A percentile compares a stretch with the other conserved stretches of the same genome.
Conservation (phyloP, 2,329 filamentous ascomycete genomes). For the Cercospora citrullina region DNA sequence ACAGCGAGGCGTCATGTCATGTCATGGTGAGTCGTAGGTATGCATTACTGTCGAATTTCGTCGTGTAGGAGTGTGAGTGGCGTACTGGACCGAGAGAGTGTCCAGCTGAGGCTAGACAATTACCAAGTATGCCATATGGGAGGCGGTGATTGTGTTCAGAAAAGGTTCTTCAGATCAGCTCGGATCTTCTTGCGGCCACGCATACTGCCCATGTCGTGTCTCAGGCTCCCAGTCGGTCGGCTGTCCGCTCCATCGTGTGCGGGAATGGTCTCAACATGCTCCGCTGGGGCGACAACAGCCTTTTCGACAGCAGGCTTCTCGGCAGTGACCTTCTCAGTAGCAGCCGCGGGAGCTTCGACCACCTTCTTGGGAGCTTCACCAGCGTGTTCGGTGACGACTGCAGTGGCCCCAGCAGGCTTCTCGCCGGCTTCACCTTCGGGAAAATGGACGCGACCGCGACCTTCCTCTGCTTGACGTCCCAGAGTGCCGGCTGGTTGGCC, state of each 20-base stretch:
- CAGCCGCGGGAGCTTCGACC: neutral
- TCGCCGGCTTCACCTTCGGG: constrained; percentile 13
- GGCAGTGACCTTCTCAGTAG: constrained; percentile 6
- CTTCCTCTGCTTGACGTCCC: constrained; percentile 32
- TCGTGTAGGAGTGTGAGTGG: neutral
- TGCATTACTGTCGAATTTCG: neutral
- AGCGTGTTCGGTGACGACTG: neutral
- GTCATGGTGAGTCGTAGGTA: constrained; percentile 5
- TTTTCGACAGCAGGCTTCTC: constrained; percentile 8
- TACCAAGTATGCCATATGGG: neutral
- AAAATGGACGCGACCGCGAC: constrained; percentile 30
- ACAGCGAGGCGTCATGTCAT: neutral
- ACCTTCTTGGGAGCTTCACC: neutral
- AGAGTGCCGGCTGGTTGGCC: constrained; percentile 24
- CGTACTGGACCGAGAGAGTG: neutral
- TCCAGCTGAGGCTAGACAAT: neutral
- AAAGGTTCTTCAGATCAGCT: constrained; percentile 11
- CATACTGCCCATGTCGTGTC: constrained; percentile 27
- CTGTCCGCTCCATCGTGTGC: constrained; percentile 26
- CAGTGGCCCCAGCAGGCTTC: neutral
- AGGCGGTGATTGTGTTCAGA: neutral
- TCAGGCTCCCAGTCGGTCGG: constrained; percentile 22
- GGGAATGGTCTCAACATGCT: constrained; percentile 24
- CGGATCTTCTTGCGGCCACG: constrained; percentile 24
- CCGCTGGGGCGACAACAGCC: constrained; percentile 12